Conservation (phyloP, 768 basidiomycete genomes). For the Suillus clintonianus region DNA sequence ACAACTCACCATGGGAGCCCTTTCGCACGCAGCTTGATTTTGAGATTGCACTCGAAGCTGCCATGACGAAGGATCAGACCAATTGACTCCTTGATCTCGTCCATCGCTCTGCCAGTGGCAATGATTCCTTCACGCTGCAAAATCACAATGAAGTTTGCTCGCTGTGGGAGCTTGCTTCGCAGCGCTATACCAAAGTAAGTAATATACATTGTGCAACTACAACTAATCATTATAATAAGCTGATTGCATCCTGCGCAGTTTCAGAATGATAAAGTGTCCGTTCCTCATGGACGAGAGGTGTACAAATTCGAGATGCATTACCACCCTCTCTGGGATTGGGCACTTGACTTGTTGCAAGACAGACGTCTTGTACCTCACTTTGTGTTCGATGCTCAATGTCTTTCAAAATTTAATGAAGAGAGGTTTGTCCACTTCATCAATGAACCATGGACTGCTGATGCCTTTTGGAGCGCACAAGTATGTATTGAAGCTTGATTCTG, state of each 20-base stretch:
- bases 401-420: conserved; percentile 29
- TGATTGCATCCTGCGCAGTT: conserved; percentile 9
- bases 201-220: neutral
- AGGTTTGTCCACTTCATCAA: conserved; percentile 30
- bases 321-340: conserved; percentile 30
- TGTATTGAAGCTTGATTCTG: neutral
- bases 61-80: conserved; percentile 19
- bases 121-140: conserved; percentile 17
- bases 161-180: conserved; percentile 20
- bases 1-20: conserved; percentile 31
- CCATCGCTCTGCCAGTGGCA: neutral
- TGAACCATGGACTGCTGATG: conserved; percentile 40
- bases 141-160: conserved; percentile 18
- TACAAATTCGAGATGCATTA: conserved; percentile 20
- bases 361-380: conserved; percentile 20
- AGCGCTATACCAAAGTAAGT: conserved; percentile 10
- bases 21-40: conserved; percentile 20
- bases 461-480: conserved; percentile 41
- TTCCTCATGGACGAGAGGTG: conserved; percentile 16
- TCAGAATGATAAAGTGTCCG: conserved; percentile 13
- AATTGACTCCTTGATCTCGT: conserved; percentile 22
- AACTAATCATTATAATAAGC: neutral
- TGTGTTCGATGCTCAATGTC: conserved; percentile 33
- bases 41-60: conserved; percentile 25
- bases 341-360: conserved; percentile 27